Evolutionary conservation across 148 eudicot species (phyloP), one percentile per base, ranked within the genome.

Genomic region (Pharnaceum exiguum): DNA sequence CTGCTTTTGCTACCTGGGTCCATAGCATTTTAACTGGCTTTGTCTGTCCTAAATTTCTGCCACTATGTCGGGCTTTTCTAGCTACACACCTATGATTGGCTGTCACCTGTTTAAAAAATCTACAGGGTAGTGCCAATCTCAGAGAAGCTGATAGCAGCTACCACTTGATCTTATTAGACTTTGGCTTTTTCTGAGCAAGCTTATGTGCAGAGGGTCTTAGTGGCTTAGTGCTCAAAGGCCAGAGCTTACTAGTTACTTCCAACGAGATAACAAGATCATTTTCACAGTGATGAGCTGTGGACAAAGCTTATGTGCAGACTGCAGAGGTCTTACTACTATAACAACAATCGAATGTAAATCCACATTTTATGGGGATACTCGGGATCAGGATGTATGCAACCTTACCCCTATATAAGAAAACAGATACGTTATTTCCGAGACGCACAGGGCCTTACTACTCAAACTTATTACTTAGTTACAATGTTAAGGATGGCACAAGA

Each of bases 21-120:
- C 79, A 75, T 60, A 70, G 71, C 75, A 75, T 44, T 70, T 70
- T 75, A 65, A 75, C 68, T 70, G 75, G 75, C 70, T 75, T 64
- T 75, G 69, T 75, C 72, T 71, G 40, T 40, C 76, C 79, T 62
- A 63, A 71, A 71, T 46, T 59, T 66, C 71, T 57, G 76, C 79
- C 70, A 58, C 59, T 27, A 43, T 75, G 72, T 67, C 70, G 66
- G 77, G 73, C 69, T 69, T 63, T 42, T 43, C 30, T 33, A 55
- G 42, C 27, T 48, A 68, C 57, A 68, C 36, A 44, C 76, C 63
- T 71, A 71, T 71, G 59, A 75, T 75, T 75, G 76, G 72, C 62
- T 52, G 58, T 62, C 66, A 62, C 63, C 55, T 18, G 27, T 42
- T 45, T 18, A 65, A 60, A 13, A 44, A 55, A 48, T 51, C 39